Evolutionary conservation across 805 yeast genomes (phyloP).

Genomic region (Dipodascus geniculatus): DNA sequence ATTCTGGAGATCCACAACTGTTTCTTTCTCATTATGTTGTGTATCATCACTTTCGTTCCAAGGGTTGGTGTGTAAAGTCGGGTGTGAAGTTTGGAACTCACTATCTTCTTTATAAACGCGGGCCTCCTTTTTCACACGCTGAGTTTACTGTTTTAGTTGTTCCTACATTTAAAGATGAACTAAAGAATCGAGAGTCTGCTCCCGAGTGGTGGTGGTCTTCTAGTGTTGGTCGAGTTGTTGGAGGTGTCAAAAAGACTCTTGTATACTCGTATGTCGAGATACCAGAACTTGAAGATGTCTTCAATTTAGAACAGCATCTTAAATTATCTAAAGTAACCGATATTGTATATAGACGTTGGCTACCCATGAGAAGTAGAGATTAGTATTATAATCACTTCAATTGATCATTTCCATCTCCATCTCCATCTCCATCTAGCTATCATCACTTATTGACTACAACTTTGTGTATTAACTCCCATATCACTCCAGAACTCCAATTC

Average conservation of each 20-base stretch:
- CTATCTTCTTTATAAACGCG: slow-evolving; percentile 68
- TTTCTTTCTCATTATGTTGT: slow-evolving; percentile 53
- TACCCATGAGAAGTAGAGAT: not conserved
- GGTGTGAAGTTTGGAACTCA: slow-evolving; percentile 93
- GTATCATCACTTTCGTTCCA: slow-evolving; percentile 76
- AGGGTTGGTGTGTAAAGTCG: slow-evolving; percentile 89
- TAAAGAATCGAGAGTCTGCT: slow-evolving; percentile 18
- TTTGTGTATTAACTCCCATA: not conserved
- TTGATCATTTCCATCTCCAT: no score
- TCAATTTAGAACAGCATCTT: not conserved
- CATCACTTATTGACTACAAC: not conserved
- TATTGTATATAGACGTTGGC: not conserved
- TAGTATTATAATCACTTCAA: no score
- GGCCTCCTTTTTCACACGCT: slow-evolving; percentile 95
- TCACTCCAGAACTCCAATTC: not conserved
- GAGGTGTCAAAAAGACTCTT: slow-evolving; percentile 74
- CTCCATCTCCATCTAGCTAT: no score
- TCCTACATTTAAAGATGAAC: slow-evolving; percentile 25
- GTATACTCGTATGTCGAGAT: slow-evolving; percentile 55
- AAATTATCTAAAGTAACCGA: not conserved
- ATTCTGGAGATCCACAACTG: slow-evolving; percentile 16
- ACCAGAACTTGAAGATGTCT: slow-evolving; percentile 26
- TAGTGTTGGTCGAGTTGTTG: slow-evolving; percentile 65
- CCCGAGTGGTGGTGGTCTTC: slow-evolving; percentile 51
- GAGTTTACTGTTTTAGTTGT: slow-evolving; percentile 59